phyloP scores from a whole-genome alignment of 768 basidiomycete species.

The Russula sp. region DNA sequence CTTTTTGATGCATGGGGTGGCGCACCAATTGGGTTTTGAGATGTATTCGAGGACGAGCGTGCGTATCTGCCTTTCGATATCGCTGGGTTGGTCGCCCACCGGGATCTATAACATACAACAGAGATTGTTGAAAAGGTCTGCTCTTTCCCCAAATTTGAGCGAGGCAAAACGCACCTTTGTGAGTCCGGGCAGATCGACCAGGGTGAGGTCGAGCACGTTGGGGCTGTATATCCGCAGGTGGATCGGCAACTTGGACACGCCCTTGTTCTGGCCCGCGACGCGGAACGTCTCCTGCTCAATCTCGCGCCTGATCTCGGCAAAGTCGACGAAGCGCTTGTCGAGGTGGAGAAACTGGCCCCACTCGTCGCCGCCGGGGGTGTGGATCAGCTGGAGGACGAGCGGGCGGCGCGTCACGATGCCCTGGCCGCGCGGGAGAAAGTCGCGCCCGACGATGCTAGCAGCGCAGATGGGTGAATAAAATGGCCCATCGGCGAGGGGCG shows the following conservation, averaged over 20 bases:
- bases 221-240: slow-evolving; percentile 95
- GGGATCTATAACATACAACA: slow-evolving; percentile 55
- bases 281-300: slow-evolving; percentile 97
- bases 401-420: slow-evolving; percentile 97
- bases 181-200: slow-evolving; percentile 94
- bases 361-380: slow-evolving; percentile 77
- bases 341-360: slow-evolving; percentile 98
- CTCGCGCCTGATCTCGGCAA: slow-evolving; percentile 87
- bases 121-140: background rate
- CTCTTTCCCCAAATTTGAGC: background rate
- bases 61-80: slow-evolving; percentile 96
- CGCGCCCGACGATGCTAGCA: slow-evolving; percentile 80
- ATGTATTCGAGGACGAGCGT: slow-evolving; percentile 94
- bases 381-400: slow-evolving; percentile 91
- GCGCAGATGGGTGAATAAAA: no score
- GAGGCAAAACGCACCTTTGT: slow-evolving; percentile 64
- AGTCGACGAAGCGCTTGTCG: slow-evolving; percentile 96
- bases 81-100: slow-evolving; percentile 94
- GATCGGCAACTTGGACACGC: slow-evolving; percentile 93
- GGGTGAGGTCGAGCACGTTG: slow-evolving; percentile 88
- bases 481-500: background rate
- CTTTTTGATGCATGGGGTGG: background rate
- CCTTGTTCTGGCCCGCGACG: slow-evolving; percentile 98
- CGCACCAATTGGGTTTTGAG: slow-evolving; percentile 90
- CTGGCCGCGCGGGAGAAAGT: slow-evolving; percentile 81